A percentile compares a stretch with the other conserved stretches of the same genome.
These are phyloP conservation scores for Cladophialophora immunda DNA, from an alignment of 2,329 filamentous ascomycete species.

Conservation along the genomic window DNA sequence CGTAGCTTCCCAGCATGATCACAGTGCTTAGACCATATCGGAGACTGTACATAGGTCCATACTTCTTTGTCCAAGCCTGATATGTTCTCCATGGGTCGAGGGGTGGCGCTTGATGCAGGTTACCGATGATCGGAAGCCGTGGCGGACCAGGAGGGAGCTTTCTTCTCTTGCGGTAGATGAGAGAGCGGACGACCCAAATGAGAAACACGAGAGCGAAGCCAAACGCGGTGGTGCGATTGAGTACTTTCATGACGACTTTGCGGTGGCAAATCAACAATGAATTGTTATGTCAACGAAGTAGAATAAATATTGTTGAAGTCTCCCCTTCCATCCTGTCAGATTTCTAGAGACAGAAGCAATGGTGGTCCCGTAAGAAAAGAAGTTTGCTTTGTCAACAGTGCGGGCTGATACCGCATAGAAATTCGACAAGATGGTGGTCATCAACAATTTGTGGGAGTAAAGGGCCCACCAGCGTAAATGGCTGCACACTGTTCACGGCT, in stretches of 20 bases:
- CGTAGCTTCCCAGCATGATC: constrained; percentile 46
- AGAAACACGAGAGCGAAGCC: neutral
- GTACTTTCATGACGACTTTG: neutral
- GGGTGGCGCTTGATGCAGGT: constrained; percentile 53
- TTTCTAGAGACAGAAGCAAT: neutral
- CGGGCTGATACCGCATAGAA: constrained; percentile 1
- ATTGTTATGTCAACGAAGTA: neutral
- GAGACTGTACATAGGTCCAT: constrained; percentile 49
- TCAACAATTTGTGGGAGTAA: neutral
- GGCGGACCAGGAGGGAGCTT: constrained; percentile 47
- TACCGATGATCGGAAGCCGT: constrained; percentile 58
- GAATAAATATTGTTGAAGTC: neutral
- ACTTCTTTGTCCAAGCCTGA: constrained; percentile 45
- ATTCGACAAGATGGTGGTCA: neutral
- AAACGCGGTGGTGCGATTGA: constrained; percentile 1
- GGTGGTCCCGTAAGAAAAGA: neutral
- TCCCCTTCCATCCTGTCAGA: neutral
- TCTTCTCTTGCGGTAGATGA: neutral
- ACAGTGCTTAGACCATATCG: constrained; percentile 46
- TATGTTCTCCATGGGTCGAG: constrained; percentile 44
- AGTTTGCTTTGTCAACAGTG: constrained; percentile 10
- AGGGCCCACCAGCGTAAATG: neutral
- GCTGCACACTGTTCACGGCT: neutral
- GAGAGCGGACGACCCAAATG: constrained; percentile 1
- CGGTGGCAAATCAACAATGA: neutral